phyloP scores from a whole-genome alignment of 2,329 filamentous ascomycete genomes.

The Bretziella fagacearum region DNA sequence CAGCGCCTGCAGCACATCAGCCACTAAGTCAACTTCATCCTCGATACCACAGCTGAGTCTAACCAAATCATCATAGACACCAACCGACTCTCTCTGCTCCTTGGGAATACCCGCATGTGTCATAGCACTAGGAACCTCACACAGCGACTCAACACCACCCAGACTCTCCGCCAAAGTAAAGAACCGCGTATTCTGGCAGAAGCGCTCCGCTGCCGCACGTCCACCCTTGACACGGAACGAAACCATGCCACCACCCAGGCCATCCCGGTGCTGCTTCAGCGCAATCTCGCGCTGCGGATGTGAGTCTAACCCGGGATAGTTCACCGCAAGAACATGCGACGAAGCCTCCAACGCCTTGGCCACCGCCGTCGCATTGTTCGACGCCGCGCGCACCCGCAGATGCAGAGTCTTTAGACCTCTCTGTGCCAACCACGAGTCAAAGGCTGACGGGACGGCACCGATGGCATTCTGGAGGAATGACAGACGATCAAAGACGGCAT shows the following conservation, averaged over 20 bases:
- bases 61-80: conserved; percentile 88
- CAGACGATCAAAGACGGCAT: conserved; percentile 58
- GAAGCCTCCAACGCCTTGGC: conserved; percentile 63
- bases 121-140: conserved; percentile 90
- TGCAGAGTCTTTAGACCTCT: conserved; percentile 93
- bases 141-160: conserved; percentile 79
- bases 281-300: conserved; percentile 79
- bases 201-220: conserved; percentile 67
- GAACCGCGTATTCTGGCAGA: conserved; percentile 77
- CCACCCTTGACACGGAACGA: conserved; percentile 88
- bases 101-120: conserved; percentile 90
- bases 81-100: conserved; percentile 78
- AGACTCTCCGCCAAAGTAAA: conserved; percentile 89
- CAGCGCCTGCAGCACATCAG: conserved; percentile 68
- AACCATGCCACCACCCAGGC: conserved; percentile 93
- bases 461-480: conserved; percentile 94
- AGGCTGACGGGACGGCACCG: conserved; percentile 81
- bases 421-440: conserved; percentile 97
- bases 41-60: conserved; percentile 89
- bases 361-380: conserved; percentile 61
- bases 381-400: conserved; percentile 73
- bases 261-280: conserved; percentile 78
- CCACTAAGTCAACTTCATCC: conserved; percentile 67
- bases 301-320: conserved; percentile 82
- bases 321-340: conserved; percentile 70